phyloP scores from a whole-genome alignment of 1,284 basidiomycete species.

The Baeospora myosura region DNA sequence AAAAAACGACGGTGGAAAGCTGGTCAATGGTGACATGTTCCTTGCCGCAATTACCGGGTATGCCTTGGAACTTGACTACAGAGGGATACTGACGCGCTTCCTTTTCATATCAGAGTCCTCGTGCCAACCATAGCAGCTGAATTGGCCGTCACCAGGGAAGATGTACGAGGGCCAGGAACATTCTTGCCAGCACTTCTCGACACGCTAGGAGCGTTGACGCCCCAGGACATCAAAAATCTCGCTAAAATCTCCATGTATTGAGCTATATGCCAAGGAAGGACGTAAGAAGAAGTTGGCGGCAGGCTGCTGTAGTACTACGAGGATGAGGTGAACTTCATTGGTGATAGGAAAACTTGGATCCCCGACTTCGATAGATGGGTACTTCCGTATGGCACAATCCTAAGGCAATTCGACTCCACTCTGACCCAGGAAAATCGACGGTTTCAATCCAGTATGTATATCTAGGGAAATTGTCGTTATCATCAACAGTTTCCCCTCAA shows the following conservation, averaged over 20 bases:
- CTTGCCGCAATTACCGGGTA: constrained; percentile 72
- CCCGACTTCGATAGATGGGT: no score
- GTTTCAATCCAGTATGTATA: no score
- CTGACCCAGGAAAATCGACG: no score
- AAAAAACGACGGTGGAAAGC: constrained; percentile 28
- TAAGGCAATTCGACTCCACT: no score
- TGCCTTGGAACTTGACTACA: constrained; percentile 18
- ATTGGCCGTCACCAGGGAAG: constrained; percentile 58
- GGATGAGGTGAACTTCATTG: no score
- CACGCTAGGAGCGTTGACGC: constrained; percentile 59
- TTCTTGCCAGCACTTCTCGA: constrained; percentile 87
- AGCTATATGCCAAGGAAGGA: background rate
- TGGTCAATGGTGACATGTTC: constrained; percentile 70
- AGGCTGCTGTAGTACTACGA: no score
- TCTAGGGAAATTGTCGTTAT: no score
- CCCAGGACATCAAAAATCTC: constrained; percentile 40
- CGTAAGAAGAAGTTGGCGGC: no score
- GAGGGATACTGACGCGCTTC: constrained; percentile 7
- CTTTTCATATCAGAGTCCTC: constrained; percentile 67
- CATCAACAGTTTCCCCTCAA: no score
- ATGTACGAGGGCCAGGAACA: constrained; percentile 80
- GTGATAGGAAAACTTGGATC: no score
- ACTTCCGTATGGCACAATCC: no score
- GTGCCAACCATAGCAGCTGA: constrained; percentile 83
- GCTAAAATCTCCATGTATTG: constrained; percentile 28